A percentile compares a stretch with the other conserved stretches of the same genome.
phyloP scores from a whole-genome alignment of 2,329 filamentous ascomycete species.

The Dryadomyces quercivorus region DNA sequence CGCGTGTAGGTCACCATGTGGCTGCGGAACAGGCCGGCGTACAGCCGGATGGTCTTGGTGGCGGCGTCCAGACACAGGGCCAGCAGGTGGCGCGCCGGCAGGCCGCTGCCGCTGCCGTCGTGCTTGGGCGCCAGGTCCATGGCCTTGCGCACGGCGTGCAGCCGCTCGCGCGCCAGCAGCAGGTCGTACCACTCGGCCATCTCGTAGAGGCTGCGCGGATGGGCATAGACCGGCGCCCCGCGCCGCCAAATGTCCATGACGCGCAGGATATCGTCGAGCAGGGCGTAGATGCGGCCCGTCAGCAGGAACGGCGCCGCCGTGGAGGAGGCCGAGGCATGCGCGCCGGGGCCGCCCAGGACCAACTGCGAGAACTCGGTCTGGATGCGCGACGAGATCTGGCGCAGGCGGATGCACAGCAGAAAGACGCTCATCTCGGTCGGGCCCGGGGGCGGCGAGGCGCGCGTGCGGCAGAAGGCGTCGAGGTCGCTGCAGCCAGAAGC shows the following conservation, averaged over 20 bases:
- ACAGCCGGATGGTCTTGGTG: slow-evolving; percentile 23
- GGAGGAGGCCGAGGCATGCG: too few relatives aligned
- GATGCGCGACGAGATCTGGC: slow-evolving; percentile 3
- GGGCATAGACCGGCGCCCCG: slow-evolving; percentile 9
- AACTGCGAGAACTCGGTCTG: slow-evolving; percentile 2
- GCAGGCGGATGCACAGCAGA: neutral
- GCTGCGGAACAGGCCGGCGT: slow-evolving; percentile 22
- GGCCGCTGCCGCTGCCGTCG: slow-evolving; percentile 12
- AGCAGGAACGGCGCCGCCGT: neutral
- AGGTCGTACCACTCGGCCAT: slow-evolving; percentile 31
- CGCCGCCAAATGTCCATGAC: neutral
- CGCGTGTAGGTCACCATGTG: slow-evolving; percentile 28
- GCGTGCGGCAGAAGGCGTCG: neutral
- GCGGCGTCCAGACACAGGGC: slow-evolving; percentile 23
- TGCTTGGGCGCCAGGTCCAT: slow-evolving; percentile 25
- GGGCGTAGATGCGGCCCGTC: neutral
- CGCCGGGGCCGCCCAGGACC: neutral
- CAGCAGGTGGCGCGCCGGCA: slow-evolving; percentile 20
- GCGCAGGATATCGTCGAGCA: slow-evolving; percentile 3
- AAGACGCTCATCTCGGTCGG: slow-evolving; percentile 2
- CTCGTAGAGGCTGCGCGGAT: slow-evolving; percentile 27
- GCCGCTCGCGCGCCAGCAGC: slow-evolving; percentile 25
- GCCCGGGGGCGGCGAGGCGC: neutral
- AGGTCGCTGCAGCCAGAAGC: neutral
- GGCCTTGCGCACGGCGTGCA: slow-evolving; percentile 26